Percentiles rank a stretch among this genome's conserved stretches.
phyloP scores from a whole-genome alignment of 495 filamentous ascomycete genomes.

The Daldinia childiae region DNA sequence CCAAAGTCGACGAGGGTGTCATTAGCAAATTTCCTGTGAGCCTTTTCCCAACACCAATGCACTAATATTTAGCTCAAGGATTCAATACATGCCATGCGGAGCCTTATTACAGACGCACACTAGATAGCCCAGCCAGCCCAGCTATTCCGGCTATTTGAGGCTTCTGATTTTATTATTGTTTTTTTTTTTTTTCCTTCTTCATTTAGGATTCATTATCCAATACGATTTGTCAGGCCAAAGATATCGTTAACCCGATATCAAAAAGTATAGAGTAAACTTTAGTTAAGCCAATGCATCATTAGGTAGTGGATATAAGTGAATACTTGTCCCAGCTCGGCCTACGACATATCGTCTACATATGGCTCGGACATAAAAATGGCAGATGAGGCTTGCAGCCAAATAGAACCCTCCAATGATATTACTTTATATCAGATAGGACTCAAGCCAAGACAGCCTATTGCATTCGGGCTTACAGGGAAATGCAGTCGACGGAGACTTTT shows the following conservation, averaged over 20 bases:
- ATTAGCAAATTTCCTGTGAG: conserved; percentile 40
- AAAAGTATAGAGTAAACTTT: background rate
- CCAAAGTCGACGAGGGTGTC: conserved; percentile 42
- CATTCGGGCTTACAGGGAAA: conserved; percentile 39
- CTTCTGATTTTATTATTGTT: conserved; percentile 7
- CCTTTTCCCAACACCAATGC: conserved; percentile 26
- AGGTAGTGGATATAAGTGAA: conserved; percentile 4
- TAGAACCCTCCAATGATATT: conserved; percentile 24
- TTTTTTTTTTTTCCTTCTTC: conserved; percentile 12
- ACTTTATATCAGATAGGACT: conserved; percentile 19
- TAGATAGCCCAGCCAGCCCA: conserved; percentile 19
- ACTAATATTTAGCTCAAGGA: conserved; percentile 38
- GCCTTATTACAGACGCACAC: conserved; percentile 35
- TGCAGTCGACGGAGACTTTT: conserved; percentile 25
- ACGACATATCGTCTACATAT: conserved; percentile 19
- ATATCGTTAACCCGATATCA: background rate
- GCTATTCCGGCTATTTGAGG: conserved; percentile 41
- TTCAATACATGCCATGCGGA: conserved; percentile 37
- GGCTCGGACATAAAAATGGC: conserved; percentile 26
- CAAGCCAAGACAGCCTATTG: conserved; percentile 32
- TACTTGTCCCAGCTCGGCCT: conserved; percentile 7
- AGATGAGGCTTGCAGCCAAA: conserved; percentile 39
- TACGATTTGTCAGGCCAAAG: conserved; percentile 24
- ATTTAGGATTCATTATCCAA: conserved; percentile 31
- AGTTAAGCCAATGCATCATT: background rate